phyloP scores from a whole-genome alignment of 371 early-diverging fungal genomes.

The Basidiobolus heterosporus region DNA sequence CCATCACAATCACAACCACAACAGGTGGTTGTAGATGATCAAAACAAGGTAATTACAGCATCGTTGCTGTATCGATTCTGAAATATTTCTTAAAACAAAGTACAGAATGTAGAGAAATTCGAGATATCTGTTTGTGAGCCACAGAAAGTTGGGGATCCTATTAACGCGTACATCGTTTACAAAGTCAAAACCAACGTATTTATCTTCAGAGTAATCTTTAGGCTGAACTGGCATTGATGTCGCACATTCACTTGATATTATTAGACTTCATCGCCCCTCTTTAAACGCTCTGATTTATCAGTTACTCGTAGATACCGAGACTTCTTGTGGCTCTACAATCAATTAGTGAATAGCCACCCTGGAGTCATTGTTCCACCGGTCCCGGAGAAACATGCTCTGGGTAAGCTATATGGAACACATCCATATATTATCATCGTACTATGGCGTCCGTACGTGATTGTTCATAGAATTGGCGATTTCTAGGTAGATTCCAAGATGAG shows the following conservation, averaged over 20 bases:
- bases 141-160: slow-evolving; percentile 73
- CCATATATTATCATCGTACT: too few relatives aligned
- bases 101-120: too few relatives aligned
- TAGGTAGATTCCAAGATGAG: slow-evolving; percentile 88
- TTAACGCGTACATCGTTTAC: slow-evolving; percentile 74
- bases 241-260: neutral
- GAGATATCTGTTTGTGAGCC: slow-evolving; percentile 72
- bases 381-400: slow-evolving; percentile 84
- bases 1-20: too few relatives aligned
- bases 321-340: slow-evolving; percentile 85
- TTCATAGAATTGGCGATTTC: neutral
- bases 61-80: too few relatives aligned
- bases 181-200: slow-evolving; percentile 65
- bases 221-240: neutral
- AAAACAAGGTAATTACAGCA: too few relatives aligned
- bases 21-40: too few relatives aligned
- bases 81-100: too few relatives aligned
- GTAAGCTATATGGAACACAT: slow-evolving; percentile 12
- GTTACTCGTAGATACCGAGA: slow-evolving; percentile 82
- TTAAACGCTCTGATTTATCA: slow-evolving; percentile 54
- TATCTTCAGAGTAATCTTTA: too few relatives aligned
- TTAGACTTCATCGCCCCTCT: slow-evolving; percentile 29
- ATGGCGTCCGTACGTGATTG: too few relatives aligned
- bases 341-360: slow-evolving; percentile 58
- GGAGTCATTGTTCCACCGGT: slow-evolving; percentile 86